phyloP scores from a whole-genome alignment of 768 basidiomycete genomes.

The Naematelia encephala region DNA sequence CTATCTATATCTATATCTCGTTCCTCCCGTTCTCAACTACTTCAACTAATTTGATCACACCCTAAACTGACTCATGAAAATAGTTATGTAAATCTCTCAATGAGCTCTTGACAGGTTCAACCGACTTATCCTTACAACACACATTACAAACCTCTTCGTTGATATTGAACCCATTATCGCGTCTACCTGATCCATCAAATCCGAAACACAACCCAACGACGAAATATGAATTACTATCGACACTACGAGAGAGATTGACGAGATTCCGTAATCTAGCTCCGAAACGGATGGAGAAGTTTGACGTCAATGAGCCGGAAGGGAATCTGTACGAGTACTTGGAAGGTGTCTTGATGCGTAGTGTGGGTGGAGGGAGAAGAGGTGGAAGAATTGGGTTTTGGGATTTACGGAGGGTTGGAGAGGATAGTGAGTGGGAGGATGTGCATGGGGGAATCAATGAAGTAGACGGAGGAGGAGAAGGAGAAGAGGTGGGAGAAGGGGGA shows the following conservation, averaged over 20 bases:
- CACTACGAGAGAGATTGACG: constrained; percentile 35
- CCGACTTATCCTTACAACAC: constrained; percentile 30
- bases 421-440: constrained; percentile 39
- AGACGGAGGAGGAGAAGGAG: constrained; percentile 11
- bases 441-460: constrained; percentile 1
- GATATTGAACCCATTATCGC: constrained; percentile 28
- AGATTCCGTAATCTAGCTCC: constrained; percentile 40
- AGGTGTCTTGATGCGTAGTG: constrained; percentile 38
- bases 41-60: neutral
- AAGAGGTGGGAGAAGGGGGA: neutral
- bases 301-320: constrained; percentile 40
- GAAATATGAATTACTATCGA: constrained; percentile 25
- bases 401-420: constrained; percentile 19
- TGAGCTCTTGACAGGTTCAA: constrained; percentile 28
- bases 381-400: constrained; percentile 36
- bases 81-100: constrained; percentile 41
- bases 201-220: constrained; percentile 25
- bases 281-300: constrained; percentile 9
- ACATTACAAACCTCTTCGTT: constrained; percentile 29
- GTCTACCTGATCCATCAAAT: constrained; percentile 12
- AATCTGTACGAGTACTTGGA: constrained; percentile 49
- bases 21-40: neutral
- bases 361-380: constrained; percentile 19
- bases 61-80: neutral
- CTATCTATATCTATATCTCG: neutral